A percentile compares a stretch with the other conserved stretches of the same genome.
Conservation (phyloP, 2,329 filamentous ascomycete species). For the Aspergillus ochraceus region DNA sequence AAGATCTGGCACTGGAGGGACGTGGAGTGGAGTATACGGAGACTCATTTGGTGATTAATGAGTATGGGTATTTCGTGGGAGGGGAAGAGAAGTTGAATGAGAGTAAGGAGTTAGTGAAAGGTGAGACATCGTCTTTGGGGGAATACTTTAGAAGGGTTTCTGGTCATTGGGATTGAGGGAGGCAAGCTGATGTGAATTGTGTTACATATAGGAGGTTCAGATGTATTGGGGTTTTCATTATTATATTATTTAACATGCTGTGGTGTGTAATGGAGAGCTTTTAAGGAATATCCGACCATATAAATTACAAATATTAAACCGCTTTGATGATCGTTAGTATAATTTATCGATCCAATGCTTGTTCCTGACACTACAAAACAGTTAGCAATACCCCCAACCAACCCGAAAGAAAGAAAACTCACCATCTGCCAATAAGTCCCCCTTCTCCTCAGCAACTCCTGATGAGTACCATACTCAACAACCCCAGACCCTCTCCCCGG, state of each 20-base stretch:
- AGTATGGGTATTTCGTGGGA: neutral
- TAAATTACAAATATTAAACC: no score
- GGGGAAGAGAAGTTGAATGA: neutral
- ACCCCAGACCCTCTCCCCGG: constrained; percentile 42
- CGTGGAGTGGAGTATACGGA: neutral
- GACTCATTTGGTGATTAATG: neutral
- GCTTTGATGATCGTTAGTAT: neutral
- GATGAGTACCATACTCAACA: constrained; percentile 60
- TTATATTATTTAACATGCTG: no score
- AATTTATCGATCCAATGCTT: neutral
- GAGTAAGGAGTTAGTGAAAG: neutral
- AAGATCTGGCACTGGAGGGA: neutral
- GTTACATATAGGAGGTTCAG: no score
- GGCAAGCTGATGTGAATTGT: no score
- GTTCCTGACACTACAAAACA: neutral
- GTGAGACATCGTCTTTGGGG: neutral
- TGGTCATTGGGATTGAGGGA: neutral
- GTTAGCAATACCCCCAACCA: neutral
- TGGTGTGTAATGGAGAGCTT: no score
- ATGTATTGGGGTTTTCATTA: no score
- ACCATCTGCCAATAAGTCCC: constrained; percentile 59
- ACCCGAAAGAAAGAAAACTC: constrained; percentile 19
- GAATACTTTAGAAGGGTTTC: neutral
- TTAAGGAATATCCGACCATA: no score
- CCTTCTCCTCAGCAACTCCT: constrained; percentile 53